Evolutionary conservation across 2,329 filamentous ascomycete species (phyloP).

Genomic region (Trichoderma oligosporum): DNA sequence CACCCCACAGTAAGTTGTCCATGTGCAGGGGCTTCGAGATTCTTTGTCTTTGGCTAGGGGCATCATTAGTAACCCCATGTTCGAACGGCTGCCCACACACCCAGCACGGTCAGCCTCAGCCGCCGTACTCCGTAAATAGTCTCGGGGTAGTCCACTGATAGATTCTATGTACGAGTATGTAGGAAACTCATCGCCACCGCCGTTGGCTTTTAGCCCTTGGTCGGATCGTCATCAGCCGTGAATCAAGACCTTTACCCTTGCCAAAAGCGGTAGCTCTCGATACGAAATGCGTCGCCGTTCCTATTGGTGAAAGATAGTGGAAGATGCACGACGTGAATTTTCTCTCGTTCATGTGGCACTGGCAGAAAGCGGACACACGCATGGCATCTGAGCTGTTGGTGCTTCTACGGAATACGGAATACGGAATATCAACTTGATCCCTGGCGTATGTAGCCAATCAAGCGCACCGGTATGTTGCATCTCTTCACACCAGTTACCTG

Average conservation of each 20-base stretch:
- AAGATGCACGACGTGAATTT: not conserved
- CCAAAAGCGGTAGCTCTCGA: conserved; percentile 1
- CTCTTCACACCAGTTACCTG: conserved; percentile 10
- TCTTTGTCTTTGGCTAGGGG: not conserved
- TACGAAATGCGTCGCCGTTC: not conserved
- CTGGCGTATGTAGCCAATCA: conserved; percentile 3
- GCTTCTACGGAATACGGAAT: no score
- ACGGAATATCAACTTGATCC: not conserved
- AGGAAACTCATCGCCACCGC: not conserved
- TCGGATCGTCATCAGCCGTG: not conserved
- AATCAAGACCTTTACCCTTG: not conserved
- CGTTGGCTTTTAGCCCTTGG: conserved; percentile 3
- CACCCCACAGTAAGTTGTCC: conserved; percentile 4
- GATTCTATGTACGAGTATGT: conserved; percentile 7
- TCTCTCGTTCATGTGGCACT: conserved; percentile 1
- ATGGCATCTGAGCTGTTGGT: not conserved
- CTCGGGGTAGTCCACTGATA: conserved; percentile 1
- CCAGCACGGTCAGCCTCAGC: conserved; percentile 17
- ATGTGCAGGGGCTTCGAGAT: conserved; percentile 10
- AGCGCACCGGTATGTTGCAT: conserved; percentile 8
- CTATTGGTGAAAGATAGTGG: not conserved
- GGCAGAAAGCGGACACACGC: not conserved
- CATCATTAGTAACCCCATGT: not conserved
- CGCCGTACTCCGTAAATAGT: not conserved
- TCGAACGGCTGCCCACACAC: conserved; percentile 14